Conservation (phyloP, 192 early-diverging fungal species). For the Backusella australiensis region DNA sequence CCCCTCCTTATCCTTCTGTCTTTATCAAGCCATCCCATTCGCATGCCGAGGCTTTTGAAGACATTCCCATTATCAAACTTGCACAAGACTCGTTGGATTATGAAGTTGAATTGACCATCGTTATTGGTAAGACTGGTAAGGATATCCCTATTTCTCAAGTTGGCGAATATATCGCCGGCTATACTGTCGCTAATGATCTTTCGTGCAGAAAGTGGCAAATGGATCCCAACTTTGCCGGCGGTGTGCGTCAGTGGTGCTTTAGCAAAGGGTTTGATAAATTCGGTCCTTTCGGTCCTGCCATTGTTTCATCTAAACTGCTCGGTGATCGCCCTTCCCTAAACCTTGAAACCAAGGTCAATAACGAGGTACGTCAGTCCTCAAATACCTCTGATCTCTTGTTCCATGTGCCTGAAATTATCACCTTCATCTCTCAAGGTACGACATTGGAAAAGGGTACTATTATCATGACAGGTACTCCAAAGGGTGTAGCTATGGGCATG, state of each 20-base stretch:
- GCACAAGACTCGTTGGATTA: constrained; percentile 33
- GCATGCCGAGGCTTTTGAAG: constrained; percentile 42
- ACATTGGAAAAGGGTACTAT: constrained; percentile 85
- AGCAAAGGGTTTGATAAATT: constrained; percentile 23
- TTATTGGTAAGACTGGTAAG: constrained; percentile 80
- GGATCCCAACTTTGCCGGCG: constrained; percentile 10
- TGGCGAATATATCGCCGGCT: constrained; percentile 64
- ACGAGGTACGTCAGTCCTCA: constrained; percentile 71
- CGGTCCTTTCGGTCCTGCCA: constrained; percentile 14
- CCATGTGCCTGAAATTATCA: constrained; percentile 70
- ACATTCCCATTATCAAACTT: constrained; percentile 48
- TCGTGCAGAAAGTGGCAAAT: constrained; percentile 51
- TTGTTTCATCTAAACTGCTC: constrained; percentile 41
- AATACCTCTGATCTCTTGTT: constrained; percentile 57
- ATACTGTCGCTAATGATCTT: constrained; percentile 59
- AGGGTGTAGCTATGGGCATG: constrained; percentile 69
- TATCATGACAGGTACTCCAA: constrained; percentile 89
- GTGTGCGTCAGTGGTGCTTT: constrained; percentile 14
- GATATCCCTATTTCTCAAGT: constrained; percentile 70
- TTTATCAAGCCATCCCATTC: constrained; percentile 53
- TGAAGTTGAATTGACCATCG: constrained; percentile 86
- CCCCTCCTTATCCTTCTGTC: constrained; percentile 50
- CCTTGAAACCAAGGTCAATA: constrained; percentile 50
- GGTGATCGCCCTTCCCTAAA: neutral
- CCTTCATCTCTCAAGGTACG: constrained; percentile 79